These are phyloP conservation scores for Neurospora hispaniola DNA, from an alignment of 495 filamentous ascomycete species.

Conservation along the genomic window DNA sequence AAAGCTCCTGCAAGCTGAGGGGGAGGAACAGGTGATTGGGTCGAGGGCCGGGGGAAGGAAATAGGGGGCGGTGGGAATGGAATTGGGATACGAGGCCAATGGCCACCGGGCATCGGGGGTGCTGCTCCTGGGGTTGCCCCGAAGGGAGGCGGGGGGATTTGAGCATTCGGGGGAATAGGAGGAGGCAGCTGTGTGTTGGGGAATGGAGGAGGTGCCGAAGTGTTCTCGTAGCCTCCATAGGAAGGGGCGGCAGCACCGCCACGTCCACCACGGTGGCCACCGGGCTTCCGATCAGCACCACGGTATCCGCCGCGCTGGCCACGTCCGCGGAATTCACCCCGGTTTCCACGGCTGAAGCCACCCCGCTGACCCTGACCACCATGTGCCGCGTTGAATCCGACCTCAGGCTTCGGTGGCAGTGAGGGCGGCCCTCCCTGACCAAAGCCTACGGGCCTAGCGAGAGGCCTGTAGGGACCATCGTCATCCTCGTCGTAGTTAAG, in stretches of 20 bases:
- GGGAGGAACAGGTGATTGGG: conserved; percentile 2
- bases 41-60: conserved; percentile 2
- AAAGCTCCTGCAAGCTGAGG: conserved; percentile 4
- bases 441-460: conserved; percentile 50
- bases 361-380: conserved; percentile 13
- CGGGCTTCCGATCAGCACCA: conserved; percentile 21
- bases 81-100: conserved; percentile 4
- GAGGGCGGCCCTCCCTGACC: conserved; percentile 29
- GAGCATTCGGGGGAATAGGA: conserved; percentile 5
- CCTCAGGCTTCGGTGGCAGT: conserved; percentile 23
- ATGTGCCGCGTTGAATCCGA: conserved; percentile 7
- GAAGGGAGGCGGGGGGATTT: conserved; percentile 9
- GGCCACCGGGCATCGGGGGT: conserved; percentile 2
- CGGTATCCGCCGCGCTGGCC: conserved; percentile 35
- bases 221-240: not conserved
- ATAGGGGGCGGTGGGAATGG: conserved; percentile 4
- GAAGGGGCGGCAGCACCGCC: conserved; percentile 3
- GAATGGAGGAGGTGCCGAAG: conserved; percentile 1
- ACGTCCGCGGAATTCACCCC: conserved; percentile 25
- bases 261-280: conserved; percentile 12
- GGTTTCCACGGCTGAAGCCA: conserved; percentile 28
- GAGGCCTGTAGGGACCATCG: conserved; percentile 56
- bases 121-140: conserved; percentile 2
- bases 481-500: conserved; percentile 52
- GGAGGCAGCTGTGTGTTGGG: conserved; percentile 1